Evolutionary conservation across 2,329 filamentous ascomycete species (phyloP), one percentile per base, ranked within the genome.

Genomic region (Xylaria sp.): DNA sequence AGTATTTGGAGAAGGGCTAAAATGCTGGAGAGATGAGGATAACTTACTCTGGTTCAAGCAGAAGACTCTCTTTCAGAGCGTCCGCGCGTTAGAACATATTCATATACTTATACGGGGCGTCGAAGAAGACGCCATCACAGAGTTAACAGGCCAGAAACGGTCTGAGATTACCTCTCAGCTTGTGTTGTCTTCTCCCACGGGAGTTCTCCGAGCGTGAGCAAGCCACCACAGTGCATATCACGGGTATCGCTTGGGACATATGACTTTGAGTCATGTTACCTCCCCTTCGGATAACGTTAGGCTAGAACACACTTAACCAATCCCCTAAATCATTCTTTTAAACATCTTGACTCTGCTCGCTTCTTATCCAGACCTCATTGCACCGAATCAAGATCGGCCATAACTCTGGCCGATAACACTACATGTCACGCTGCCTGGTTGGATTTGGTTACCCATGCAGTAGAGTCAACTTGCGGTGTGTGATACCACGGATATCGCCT

Each of bases 41-140:
- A 48, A 48, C 9, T 23, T 48, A 48, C 44, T 48, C 9, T 48
- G 44, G 44, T 48, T 48, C 44, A 48, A 48, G 44, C 44, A 48
- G 18, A 48, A 48, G 21, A 48, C 9, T 25, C 44, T 13, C 3
- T 48, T 48, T n/a, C 44, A 48, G 21, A 48, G 44, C 23, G 44
- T 48, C 44, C 44, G 44, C 9, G 44, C 44, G 2, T 9, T 48
- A 10, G 44, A 48, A 23, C 44, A 48, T 48, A 48, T 48, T 12
- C 44, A 48, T 48, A 21, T 48, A 25, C 44, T 48, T 12, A 12
- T 48, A 23, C 44, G 44, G 44, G 44, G 44, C 25, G 21, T 25
- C 9, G 44, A 48, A 4, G 44, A 48, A 13, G 44, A 23, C 13
- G 21, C n/a, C 44, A 25, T 48, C 21, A 48, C 44, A 12, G n/a